These are phyloP conservation scores for Ophiostoma montium DNA, from an alignment of 2,329 filamentous ascomycete species.

Conservation along the genomic window DNA sequence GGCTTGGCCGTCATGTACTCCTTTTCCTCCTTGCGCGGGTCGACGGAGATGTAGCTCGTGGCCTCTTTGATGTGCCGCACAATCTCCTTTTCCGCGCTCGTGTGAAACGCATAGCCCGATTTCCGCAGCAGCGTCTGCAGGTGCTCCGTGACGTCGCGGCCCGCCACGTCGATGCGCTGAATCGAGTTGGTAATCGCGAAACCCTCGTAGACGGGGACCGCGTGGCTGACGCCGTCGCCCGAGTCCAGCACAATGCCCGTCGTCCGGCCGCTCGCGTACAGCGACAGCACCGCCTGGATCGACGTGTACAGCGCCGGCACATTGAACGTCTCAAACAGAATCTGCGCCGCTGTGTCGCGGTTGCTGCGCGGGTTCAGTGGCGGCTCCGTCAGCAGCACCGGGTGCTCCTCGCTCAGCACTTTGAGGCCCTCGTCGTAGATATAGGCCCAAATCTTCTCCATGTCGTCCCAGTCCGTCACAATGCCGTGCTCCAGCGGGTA, in stretches of 20 bases:
- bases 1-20: constrained; percentile 77
- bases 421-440: constrained; percentile 94
- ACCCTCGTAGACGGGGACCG: constrained; percentile 93
- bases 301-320: constrained; percentile 93
- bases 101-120: constrained; percentile 89
- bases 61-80: constrained; percentile 95
- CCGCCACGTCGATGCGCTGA: constrained; percentile 87
- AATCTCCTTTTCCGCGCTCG: constrained; percentile 98
- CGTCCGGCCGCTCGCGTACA: constrained; percentile 91
- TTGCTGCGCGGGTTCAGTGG: constrained; percentile 91
- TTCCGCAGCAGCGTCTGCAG: constrained; percentile 84
- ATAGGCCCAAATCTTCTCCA: constrained; percentile 99
- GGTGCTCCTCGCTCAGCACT: constrained; percentile 96
- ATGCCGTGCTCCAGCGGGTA: constrained; percentile 96
- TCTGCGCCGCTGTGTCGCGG: constrained; percentile 90
- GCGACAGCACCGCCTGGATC: constrained; percentile 88
- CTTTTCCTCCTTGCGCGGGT: constrained; percentile 90
- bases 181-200: constrained; percentile 96
- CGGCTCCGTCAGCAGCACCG: constrained; percentile 88
- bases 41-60: constrained; percentile 77
- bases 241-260: constrained; percentile 93
- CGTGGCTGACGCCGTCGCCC: constrained; percentile 92
- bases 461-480: constrained; percentile 98
- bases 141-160: constrained; percentile 90
- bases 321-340: constrained; percentile 98